phyloP scores from a whole-genome alignment of 2,329 filamentous ascomycete species.

The Diaporthe helianthi region DNA sequence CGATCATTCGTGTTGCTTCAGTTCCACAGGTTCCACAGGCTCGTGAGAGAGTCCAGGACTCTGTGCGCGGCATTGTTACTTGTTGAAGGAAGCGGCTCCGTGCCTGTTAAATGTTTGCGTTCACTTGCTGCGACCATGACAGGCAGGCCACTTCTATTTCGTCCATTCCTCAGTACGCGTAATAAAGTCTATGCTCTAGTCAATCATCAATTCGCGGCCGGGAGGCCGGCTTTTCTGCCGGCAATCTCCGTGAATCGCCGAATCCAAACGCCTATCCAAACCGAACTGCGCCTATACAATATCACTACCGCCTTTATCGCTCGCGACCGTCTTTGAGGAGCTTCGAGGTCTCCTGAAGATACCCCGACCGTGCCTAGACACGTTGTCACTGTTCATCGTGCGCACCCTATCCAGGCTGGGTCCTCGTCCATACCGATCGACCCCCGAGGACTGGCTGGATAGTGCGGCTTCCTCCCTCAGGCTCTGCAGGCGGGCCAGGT shows the following conservation, averaged over 20 bases:
- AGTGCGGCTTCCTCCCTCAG: conserved; percentile 29
- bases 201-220: neutral
- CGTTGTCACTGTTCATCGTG: conserved; percentile 11
- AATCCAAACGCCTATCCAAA: neutral
- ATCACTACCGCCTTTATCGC: neutral
- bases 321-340: conserved; percentile 13
- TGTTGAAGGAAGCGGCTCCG: neutral
- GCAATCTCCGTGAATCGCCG: neutral
- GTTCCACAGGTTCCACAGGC: neutral
- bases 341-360: conserved; percentile 33
- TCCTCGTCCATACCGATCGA: conserved; percentile 13
- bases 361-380: conserved; percentile 11
- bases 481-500: conserved; percentile 31
- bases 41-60: neutral
- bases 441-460: neutral
- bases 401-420: neutral
- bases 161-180: conserved; percentile 31
- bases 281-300: conserved; percentile 12
- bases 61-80: neutral
- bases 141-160: neutral
- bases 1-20: neutral
- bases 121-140: neutral
- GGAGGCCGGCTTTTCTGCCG: neutral
- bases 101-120: neutral
- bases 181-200: conserved; percentile 26